phyloP scores from a whole-genome alignment of 1,284 basidiomycete genomes.

The Microbotryum saponariae region DNA sequence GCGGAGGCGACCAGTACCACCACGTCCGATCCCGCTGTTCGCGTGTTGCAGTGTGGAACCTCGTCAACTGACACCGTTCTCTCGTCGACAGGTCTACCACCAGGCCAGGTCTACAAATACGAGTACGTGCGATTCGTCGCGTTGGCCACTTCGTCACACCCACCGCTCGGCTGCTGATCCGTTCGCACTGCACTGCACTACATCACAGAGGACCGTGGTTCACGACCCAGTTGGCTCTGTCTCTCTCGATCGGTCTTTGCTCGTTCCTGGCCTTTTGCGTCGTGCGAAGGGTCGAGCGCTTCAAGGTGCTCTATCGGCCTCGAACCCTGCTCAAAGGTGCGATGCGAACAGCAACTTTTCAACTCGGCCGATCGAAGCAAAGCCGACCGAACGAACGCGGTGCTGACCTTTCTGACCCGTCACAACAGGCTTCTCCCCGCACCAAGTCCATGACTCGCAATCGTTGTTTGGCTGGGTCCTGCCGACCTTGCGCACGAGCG shows the following conservation, averaged over 20 bases:
- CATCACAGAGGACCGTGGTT: constrained; percentile 72
- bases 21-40: too few relatives aligned
- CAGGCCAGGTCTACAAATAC: constrained; percentile 7
- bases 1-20: too few relatives aligned
- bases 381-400: background rate
- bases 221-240: constrained; percentile 76
- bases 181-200: too few relatives aligned
- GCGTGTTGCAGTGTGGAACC: too few relatives aligned
- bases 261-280: constrained; percentile 85
- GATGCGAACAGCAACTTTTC: constrained; percentile 30
- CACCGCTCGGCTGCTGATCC: too few relatives aligned
- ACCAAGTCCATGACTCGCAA: constrained; percentile 71
- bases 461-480: constrained; percentile 92
- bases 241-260: constrained; percentile 63
- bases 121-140: background rate
- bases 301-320: constrained; percentile 83
- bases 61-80: too few relatives aligned
- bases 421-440: constrained; percentile 73
- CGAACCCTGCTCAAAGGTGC: constrained; percentile 86
- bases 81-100: constrained; percentile 3
- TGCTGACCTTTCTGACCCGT: too few relatives aligned
- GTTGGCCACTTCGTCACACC: background rate
- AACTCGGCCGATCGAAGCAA: background rate
- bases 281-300: constrained; percentile 53
- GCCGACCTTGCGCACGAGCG: constrained; percentile 80